Conservation (phyloP, 805 yeast genomes). For the Kodamaea neixiangensis region DNA sequence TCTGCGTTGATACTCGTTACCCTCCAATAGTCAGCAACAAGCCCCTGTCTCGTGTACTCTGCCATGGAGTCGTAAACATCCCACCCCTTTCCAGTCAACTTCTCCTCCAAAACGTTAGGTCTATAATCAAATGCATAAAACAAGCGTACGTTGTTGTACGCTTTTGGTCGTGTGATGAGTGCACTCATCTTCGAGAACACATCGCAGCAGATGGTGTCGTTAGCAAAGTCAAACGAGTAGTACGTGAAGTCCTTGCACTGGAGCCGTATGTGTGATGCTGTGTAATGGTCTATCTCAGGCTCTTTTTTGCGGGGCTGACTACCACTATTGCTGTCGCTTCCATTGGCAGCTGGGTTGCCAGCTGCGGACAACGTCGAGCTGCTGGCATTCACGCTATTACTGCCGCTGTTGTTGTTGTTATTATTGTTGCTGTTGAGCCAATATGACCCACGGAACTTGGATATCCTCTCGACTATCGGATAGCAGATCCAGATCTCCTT, state of each 20-base stretch:
- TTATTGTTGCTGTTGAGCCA: conserved; percentile 20
- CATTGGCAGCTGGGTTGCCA: conserved; percentile 11
- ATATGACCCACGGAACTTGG: conserved; percentile 57
- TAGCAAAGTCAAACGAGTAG: conserved; percentile 71
- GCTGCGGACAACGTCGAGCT: neutral
- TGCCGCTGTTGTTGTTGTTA: conserved; percentile 14
- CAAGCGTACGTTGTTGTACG: conserved; percentile 39
- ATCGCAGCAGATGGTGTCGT: conserved; percentile 60
- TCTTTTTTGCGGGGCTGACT: conserved; percentile 8
- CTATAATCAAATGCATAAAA: conserved; percentile 82
- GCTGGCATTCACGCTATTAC: conserved; percentile 7
- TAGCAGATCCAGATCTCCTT: conserved; percentile 91
- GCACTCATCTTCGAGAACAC: conserved; percentile 72
- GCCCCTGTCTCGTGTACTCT: conserved; percentile 80
- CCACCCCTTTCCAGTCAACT: conserved; percentile 64
- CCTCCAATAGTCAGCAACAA: conserved; percentile 62
- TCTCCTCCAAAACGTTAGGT: conserved; percentile 70
- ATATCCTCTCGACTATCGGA: conserved; percentile 72
- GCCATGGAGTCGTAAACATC: conserved; percentile 54
- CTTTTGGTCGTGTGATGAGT: conserved; percentile 57
- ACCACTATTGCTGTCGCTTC: conserved; percentile 1
- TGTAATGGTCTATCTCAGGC: conserved; percentile 34
- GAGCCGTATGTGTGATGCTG: conserved; percentile 60
- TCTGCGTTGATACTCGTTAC: conserved; percentile 61
- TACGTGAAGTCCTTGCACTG: conserved; percentile 85